Percentiles rank a stretch among this genome's conserved stretches.
phyloP scores from a whole-genome alignment of 345 rosid genomes.

The Populus davidiana region DNA sequence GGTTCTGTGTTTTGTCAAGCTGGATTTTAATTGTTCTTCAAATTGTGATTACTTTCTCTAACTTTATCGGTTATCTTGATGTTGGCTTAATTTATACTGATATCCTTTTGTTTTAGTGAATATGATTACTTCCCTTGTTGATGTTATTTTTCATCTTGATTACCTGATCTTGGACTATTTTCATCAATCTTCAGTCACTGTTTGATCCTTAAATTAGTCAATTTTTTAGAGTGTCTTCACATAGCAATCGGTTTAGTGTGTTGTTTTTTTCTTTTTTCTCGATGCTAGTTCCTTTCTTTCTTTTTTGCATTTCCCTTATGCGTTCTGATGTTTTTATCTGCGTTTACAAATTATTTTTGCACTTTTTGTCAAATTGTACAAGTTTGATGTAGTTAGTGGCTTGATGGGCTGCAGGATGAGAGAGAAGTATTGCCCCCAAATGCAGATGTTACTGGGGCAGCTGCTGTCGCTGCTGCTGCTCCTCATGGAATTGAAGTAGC shows the following conservation, averaged over 20 bases:
- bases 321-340: not conserved
- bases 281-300: not conserved
- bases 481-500: conserved; percentile 91
- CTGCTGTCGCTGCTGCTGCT: conserved; percentile 38
- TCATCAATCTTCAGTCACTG: not conserved
- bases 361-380: not conserved
- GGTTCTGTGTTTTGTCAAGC: not conserved
- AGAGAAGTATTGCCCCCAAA: conserved; percentile 61
- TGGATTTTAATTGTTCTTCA: not conserved
- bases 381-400: conserved; percentile 7
- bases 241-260: not conserved
- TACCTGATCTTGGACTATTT: not conserved
- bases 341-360: not conserved
- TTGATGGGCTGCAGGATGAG: conserved; percentile 49
- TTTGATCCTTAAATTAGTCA: not conserved
- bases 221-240: too few relatives aligned
- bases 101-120: not conserved
- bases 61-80: not conserved
- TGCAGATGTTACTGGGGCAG: conserved; percentile 36
- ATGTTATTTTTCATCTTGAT: not conserved
- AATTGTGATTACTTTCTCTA: not conserved
- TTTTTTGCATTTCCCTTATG: not conserved
- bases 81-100: not conserved
- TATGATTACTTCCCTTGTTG: not conserved
- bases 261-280: not conserved